A percentile compares a stretch with the other conserved stretches of the same genome.
Conservation (phyloP, 352 stramenopile genomes). For the Pythium dissotocum region DNA sequence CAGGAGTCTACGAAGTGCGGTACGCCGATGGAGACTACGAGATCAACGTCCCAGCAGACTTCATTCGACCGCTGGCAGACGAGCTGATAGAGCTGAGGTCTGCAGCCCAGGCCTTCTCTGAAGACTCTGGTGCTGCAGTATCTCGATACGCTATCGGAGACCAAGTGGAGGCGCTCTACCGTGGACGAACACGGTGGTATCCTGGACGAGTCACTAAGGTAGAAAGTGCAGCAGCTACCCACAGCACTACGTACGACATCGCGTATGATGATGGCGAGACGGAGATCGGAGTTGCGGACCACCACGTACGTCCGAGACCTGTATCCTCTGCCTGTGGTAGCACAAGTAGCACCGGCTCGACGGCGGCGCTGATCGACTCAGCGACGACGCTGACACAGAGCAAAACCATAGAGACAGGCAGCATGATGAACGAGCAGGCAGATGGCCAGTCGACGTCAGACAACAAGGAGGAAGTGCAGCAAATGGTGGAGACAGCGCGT, state of each 20-base stretch:
- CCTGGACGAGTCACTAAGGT: not conserved
- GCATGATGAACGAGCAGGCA: not conserved
- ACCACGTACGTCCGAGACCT: not conserved
- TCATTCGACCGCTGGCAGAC: conserved; percentile 11
- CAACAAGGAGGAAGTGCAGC: not conserved
- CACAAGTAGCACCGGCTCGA: not conserved
- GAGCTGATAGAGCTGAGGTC: not conserved
- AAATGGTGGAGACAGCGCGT: not conserved
- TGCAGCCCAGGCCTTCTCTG: not conserved
- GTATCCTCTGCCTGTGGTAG: not conserved
- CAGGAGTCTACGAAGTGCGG: conserved; percentile 20
- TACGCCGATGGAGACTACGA: conserved; percentile 30
- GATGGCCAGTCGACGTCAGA: not conserved
- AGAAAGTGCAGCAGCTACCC: not conserved
- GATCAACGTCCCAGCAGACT: conserved; percentile 1
- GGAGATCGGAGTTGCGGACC: conserved; percentile 25
- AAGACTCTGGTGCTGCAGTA: not conserved
- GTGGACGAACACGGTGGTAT: conserved; percentile 7
- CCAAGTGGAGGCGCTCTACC: conserved; percentile 3
- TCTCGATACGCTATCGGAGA: not conserved
- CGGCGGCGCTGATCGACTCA: not conserved
- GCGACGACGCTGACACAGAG: not conserved
- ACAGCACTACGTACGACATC: conserved; percentile 25
- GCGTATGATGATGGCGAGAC: conserved; percentile 34
- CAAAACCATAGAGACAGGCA: not conserved